Evolutionary conservation across 2,329 filamentous ascomycete species (phyloP).

Genomic region (Neofusicoccum sp.): DNA sequence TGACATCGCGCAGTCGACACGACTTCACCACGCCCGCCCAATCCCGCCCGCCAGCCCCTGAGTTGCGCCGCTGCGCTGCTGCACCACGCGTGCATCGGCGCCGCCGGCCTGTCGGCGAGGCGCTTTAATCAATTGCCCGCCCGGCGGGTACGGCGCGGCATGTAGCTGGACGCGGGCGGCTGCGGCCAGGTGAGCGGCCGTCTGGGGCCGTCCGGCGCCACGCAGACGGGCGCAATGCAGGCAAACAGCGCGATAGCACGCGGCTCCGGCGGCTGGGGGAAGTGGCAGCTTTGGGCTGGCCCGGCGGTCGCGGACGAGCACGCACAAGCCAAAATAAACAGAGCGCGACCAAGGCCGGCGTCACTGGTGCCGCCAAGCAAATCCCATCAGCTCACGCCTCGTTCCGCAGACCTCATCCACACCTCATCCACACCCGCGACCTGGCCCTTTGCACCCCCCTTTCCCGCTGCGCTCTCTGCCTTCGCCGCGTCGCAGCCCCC

Average conservation of each 20-base stretch:
- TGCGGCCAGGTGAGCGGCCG: not conserved
- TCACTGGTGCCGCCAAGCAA: conserved; percentile 21
- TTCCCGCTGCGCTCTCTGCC: not conserved
- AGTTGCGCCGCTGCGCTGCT: not conserved
- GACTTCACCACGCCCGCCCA: not conserved
- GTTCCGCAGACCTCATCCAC: conserved; percentile 17
- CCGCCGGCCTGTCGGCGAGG: not conserved
- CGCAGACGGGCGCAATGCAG: conserved; percentile 1
- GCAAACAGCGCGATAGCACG: not conserved
- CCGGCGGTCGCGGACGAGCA: conserved; percentile 10
- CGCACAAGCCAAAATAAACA: conserved; percentile 19
- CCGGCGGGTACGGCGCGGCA: not conserved
- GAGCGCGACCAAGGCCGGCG: conserved; percentile 14
- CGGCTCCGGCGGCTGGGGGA: not conserved
- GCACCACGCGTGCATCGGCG: conserved; percentile 2
- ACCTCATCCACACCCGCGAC: conserved; percentile 12
- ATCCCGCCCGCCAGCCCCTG: not conserved
- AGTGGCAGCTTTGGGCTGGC: conserved; percentile 1
- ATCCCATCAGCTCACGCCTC: conserved; percentile 19
- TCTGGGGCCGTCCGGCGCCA: not conserved
- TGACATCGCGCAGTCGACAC: conserved; percentile 7
- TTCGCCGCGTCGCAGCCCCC: conserved; percentile 3
- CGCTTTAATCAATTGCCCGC: not conserved
- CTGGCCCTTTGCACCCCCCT: not conserved
- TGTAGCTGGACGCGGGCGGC: not conserved